Percentiles rank a stretch among this genome's conserved stretches.
These are phyloP conservation scores for Neurospora sp. DNA, from an alignment of 2,329 filamentous ascomycete species.

Conservation along the genomic window DNA sequence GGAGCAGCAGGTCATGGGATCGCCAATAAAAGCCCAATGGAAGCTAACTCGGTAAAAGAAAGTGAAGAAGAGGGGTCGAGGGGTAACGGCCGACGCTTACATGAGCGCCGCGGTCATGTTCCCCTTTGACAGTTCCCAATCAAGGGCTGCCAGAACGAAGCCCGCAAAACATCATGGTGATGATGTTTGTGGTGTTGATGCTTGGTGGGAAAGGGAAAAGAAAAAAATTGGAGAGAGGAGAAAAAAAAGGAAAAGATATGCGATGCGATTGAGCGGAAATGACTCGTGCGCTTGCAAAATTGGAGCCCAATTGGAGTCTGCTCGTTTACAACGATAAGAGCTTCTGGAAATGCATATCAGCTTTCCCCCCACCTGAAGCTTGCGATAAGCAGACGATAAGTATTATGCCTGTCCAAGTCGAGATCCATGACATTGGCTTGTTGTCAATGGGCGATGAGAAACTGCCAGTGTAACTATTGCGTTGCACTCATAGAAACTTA, in stretches of 20 bases:
- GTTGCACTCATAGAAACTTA: not conserved
- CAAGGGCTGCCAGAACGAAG: not conserved
- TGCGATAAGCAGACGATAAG: not conserved
- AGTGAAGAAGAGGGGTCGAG: not conserved
- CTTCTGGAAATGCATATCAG: not conserved
- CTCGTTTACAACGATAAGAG: not conserved
- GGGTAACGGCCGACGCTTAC: not conserved
- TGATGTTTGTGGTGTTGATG: not conserved
- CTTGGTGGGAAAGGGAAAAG: not conserved
- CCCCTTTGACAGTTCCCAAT: not conserved
- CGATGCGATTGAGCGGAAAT: not conserved
- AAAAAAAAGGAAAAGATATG: not conserved
- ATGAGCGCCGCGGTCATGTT: not conserved
- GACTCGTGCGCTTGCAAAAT: not conserved
- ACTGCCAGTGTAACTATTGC: not conserved
- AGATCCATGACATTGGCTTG: not conserved
- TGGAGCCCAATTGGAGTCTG: not conserved
- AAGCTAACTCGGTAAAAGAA: not conserved
- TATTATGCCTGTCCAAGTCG: not conserved
- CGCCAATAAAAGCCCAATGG: slow-evolving; percentile 7
- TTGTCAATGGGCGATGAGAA: not conserved
- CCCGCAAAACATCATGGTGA: not conserved
- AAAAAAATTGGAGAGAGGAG: not conserved
- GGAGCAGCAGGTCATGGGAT: slow-evolving; percentile 6
- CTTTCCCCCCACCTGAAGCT: not conserved